These are phyloP conservation scores for Pseudogymnoascus sp. DNA, from an alignment of 2,329 filamentous ascomycete genomes.

Conservation along the genomic window DNA sequence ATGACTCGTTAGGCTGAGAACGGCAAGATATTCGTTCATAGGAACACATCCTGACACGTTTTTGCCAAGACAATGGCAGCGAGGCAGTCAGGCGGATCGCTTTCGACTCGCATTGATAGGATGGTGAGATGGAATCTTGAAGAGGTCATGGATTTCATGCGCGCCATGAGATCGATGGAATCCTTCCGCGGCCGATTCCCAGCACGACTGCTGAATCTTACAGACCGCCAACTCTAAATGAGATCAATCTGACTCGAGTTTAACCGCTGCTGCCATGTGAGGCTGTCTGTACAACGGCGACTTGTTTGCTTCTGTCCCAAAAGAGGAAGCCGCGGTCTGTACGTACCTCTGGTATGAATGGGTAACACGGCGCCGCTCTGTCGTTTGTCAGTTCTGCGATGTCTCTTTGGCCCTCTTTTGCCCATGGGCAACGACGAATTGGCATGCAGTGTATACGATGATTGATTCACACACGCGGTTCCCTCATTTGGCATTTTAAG, in stretches of 20 bases:
- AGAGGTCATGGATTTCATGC: not conserved
- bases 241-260: not conserved
- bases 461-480: not conserved
- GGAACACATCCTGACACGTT: not conserved
- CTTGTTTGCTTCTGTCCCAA: not conserved
- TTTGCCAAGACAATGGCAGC: not conserved
- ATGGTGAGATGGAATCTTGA: not conserved
- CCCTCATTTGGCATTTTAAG: not conserved
- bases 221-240: slow-evolving; percentile 1
- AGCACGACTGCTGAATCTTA: not conserved
- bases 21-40: not conserved
- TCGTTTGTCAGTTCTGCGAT: not conserved
- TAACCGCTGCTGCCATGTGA: not conserved
- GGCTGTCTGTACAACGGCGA: not conserved
- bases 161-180: not conserved
- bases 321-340: not conserved
- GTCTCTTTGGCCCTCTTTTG: not conserved
- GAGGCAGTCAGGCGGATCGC: not conserved
- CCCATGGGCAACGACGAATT: not conserved
- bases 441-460: not conserved
- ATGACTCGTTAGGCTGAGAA: not conserved
- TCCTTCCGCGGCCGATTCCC: not conserved
- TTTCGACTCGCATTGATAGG: not conserved
- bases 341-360: not conserved
- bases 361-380: not conserved